These are phyloP conservation scores for Stephania cephalantha DNA, from an alignment of 164 flowering plant species.

Conservation along the genomic window DNA sequence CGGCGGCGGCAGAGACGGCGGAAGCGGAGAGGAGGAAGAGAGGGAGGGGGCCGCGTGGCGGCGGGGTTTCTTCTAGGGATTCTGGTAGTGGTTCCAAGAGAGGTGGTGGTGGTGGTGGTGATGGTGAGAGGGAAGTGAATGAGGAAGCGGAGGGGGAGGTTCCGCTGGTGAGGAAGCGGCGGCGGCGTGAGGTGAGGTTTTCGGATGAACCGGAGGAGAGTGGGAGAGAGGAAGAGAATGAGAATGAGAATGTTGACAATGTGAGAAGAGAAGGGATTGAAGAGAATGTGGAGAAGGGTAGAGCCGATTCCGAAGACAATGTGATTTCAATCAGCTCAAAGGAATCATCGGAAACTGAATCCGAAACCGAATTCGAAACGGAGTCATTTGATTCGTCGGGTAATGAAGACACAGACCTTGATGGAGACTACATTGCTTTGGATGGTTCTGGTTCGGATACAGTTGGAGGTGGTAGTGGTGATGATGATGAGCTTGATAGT, in stretches of 20 bases:
- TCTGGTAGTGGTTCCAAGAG: neutral
- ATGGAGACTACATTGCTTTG: no score
- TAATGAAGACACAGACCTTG: no score
- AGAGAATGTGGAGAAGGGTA: neutral
- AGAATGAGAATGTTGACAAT: neutral
- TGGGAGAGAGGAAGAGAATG: neutral
- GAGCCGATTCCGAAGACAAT: no score
- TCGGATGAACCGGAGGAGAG: no score
- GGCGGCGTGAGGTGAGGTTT: neutral
- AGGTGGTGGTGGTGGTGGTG: no score
- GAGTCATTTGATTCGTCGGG: no score
- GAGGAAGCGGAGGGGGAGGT: neutral
- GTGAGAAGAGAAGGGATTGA: neutral
- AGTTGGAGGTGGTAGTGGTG: neutral
- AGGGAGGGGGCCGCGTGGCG: neutral
- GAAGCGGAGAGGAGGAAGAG: neutral
- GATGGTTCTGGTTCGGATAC: no score
- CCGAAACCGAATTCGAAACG: no score
- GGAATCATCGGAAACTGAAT: no score
- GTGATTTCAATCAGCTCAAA: no score
- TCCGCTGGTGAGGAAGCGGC: neutral
- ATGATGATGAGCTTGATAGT: neutral
- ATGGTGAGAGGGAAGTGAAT: neutral
- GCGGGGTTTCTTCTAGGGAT: neutral
- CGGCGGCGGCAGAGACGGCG: neutral